Conservation (phyloP, 345 rosid species). For the Rhodomyrtus tomentosa region DNA sequence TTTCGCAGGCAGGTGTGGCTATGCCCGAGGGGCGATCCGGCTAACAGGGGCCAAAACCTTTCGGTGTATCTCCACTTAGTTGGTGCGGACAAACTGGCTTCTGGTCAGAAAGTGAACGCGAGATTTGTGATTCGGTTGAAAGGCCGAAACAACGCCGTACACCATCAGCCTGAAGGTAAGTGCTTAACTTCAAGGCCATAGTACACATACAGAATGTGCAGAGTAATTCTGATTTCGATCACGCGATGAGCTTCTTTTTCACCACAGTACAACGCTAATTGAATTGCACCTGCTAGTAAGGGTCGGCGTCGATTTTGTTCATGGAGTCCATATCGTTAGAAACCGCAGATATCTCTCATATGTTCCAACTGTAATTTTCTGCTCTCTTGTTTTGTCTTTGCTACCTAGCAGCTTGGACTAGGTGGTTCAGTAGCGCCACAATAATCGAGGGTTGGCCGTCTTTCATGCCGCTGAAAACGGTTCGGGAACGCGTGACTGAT, state of each 20-base stretch:
- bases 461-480: neutral
- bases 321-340: neutral
- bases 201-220: neutral
- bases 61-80: accelerated
- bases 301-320: neutral
- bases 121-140: neutral
- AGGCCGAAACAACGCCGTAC: neutral
- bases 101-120: neutral
- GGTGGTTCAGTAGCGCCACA: neutral
- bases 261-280: neutral
- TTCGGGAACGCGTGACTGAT: neutral
- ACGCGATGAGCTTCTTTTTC: neutral
- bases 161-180: neutral
- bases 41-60: neutral
- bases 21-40: accelerated
- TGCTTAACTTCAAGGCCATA: neutral
- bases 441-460: neutral
- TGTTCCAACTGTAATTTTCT: neutral
- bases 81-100: accelerated
- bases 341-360: neutral
- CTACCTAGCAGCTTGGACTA: neutral
- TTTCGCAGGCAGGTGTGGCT: neutral
- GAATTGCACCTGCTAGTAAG: neutral
- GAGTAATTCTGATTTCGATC: neutral
- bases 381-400: neutral